phyloP scores from a whole-genome alignment of 306 rosid genomes.

The Lablab purpureus region DNA sequence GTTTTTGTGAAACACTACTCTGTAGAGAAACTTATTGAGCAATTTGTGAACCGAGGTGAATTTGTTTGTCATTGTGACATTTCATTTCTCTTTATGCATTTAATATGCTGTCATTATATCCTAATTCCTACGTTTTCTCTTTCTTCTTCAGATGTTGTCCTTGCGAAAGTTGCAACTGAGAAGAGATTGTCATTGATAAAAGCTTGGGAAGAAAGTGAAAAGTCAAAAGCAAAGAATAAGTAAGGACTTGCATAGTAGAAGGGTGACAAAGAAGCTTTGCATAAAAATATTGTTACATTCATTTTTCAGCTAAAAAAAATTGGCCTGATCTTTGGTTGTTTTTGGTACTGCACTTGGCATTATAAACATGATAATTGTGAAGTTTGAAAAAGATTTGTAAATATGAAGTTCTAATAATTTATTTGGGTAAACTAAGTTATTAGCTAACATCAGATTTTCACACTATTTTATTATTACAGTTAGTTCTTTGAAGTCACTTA shows the following conservation, averaged over 20 bases:
- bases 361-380: not conserved
- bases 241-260: too few species aligned
- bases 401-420: not conserved
- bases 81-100: constrained; percentile 8
- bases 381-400: not conserved
- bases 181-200: constrained; percentile 56
- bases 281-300: not conserved
- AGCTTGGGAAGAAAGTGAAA: constrained; percentile 66
- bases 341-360: not conserved
- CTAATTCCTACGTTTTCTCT: not conserved
- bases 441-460: constrained; percentile 1
- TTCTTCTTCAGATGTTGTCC: constrained; percentile 59
- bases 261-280: not conserved
- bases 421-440: not conserved
- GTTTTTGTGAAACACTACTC: constrained; percentile 53
- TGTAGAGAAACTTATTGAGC: constrained; percentile 63
- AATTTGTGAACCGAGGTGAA: constrained; percentile 75
- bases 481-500: not conserved
- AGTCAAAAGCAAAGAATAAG: constrained; percentile 61
- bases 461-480: not conserved
- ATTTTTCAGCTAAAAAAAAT: not conserved
- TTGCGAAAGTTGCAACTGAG: constrained; percentile 58
- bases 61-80: not conserved
- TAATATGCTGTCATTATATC: constrained; percentile 31
- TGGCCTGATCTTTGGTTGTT: not conserved